A percentile compares a stretch with the other conserved stretches of the same genome.
phyloP scores from a whole-genome alignment of 129 eudicot genomes.

The Calendula officinalis region DNA sequence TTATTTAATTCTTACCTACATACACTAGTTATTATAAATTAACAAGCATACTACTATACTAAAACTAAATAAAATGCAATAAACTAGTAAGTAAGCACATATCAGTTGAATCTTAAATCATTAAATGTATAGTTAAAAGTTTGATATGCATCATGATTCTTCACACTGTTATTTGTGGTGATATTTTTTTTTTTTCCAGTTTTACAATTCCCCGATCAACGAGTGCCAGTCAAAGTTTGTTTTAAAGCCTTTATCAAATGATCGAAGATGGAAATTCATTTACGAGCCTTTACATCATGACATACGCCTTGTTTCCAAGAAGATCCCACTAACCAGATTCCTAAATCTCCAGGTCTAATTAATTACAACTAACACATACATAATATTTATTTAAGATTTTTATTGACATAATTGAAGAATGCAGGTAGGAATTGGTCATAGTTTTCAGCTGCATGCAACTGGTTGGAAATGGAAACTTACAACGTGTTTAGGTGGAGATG shows the following conservation, averaged over 20 bases:
- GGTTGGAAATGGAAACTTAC: constrained; percentile 98
- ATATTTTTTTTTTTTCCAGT: constrained; percentile 38
- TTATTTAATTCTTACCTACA: too few relatives aligned
- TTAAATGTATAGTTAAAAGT: too few relatives aligned
- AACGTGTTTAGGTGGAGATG: constrained; percentile 86
- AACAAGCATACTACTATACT: too few relatives aligned
- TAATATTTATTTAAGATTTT: not conserved
- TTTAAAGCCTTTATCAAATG: constrained; percentile 72
- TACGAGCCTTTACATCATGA: constrained; percentile 84
- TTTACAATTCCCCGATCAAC: constrained; percentile 76
- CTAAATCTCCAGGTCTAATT: constrained; percentile 72
- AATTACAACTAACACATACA: not conserved
- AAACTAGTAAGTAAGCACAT: too few relatives aligned
- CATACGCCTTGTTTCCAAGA: constrained; percentile 81
- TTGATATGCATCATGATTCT: not conserved
- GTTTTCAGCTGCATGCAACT: constrained; percentile 61
- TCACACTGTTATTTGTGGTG: not conserved
- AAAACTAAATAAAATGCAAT: too few relatives aligned
- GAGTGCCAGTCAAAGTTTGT: constrained; percentile 81
- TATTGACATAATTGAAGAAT: not conserved
- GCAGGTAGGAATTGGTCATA: constrained; percentile 96
- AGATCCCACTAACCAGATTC: constrained; percentile 76
- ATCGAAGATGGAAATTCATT: constrained; percentile 70
- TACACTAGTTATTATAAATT: too few relatives aligned
- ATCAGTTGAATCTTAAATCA: too few relatives aligned